Percentiles rank a stretch among this genome's conserved stretches.
Conservation (phyloP, 495 filamentous ascomycete genomes). For the Penicillium coffeae region DNA sequence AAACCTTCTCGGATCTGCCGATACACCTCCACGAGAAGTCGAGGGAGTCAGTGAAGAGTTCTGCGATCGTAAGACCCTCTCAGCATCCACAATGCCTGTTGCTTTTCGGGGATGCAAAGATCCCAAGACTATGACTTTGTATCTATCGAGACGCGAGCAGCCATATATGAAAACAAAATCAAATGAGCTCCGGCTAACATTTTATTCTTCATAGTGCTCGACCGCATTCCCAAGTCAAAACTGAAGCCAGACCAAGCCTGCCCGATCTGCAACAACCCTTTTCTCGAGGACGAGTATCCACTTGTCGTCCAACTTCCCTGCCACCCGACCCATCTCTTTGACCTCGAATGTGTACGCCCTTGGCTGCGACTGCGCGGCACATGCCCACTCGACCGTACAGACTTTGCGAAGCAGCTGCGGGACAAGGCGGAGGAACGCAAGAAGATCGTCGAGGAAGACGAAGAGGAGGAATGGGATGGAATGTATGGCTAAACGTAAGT, state of each 20-base stretch:
- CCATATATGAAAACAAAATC: too few relatives aligned
- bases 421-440: conserved; percentile 53
- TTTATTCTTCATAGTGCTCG: conserved; percentile 49
- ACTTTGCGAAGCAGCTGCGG: conserved; percentile 70
- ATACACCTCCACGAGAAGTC: conserved; percentile 62
- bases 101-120: too few relatives aligned
- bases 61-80: conserved; percentile 53
- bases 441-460: conserved; percentile 56
- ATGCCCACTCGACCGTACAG: conserved; percentile 81
- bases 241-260: conserved; percentile 68
- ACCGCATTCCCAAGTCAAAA: conserved; percentile 68
- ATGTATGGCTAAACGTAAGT: conserved; percentile 58
- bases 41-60: conserved; percentile 76
- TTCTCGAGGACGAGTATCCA: conserved; percentile 72
- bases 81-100: too few relatives aligned
- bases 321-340: conserved; percentile 75
- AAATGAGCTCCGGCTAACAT: too few relatives aligned
- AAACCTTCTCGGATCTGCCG: conserved; percentile 57
- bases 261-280: conserved; percentile 81
- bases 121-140: too few relatives aligned
- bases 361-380: conserved; percentile 87
- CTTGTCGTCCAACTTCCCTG: conserved; percentile 88
- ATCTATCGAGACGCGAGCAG: too few relatives aligned
- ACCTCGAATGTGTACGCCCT: conserved; percentile 89
- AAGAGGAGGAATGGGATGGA: conserved; percentile 66